Percentiles rank a stretch among this genome's conserved stretches.
phyloP scores from a whole-genome alignment of 23 red algal genomes.

The Cyanidium caldarium region DNA sequence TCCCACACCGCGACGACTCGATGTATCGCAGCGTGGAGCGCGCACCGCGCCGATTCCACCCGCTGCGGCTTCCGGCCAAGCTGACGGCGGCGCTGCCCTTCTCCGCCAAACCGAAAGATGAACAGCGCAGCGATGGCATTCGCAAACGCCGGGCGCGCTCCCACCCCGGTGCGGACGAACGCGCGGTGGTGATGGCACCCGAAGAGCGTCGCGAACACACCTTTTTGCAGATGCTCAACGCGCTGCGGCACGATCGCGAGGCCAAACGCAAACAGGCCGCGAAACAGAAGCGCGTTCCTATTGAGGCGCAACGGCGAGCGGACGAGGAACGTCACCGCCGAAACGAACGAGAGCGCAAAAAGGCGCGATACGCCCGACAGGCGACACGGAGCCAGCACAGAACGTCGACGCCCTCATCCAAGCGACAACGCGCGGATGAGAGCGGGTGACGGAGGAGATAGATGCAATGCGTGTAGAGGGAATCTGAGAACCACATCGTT shows the following conservation, averaged over 20 bases:
- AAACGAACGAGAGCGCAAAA: background rate
- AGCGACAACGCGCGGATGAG: no score
- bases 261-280: background rate
- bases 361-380: no score
- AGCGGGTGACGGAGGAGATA: no score
- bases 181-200: background rate
- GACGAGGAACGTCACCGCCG: constrained; percentile 8
- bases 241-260: constrained; percentile 7
- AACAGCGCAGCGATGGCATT: background rate
- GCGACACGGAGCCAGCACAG: no score
- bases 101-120: constrained; percentile 17
- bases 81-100: constrained; percentile 79
- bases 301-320: background rate
- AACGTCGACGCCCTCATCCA: no score
- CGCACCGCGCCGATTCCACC: constrained; percentile 35
- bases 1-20: constrained; percentile 60
- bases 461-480: no score
- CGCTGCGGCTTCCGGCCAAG: constrained; percentile 40
- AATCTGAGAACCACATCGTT: no score
- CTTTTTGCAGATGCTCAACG: constrained; percentile 23
- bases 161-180: background rate
- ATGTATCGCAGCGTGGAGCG: constrained; percentile 52
- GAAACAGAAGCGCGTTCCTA: background rate
- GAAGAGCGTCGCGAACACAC: constrained; percentile 7
- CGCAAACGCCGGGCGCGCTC: background rate